Percentiles rank a stretch among this genome's conserved stretches.
Conservation (phyloP, 2,329 filamentous ascomycete species). For the Tolypocladium amazonense region DNA sequence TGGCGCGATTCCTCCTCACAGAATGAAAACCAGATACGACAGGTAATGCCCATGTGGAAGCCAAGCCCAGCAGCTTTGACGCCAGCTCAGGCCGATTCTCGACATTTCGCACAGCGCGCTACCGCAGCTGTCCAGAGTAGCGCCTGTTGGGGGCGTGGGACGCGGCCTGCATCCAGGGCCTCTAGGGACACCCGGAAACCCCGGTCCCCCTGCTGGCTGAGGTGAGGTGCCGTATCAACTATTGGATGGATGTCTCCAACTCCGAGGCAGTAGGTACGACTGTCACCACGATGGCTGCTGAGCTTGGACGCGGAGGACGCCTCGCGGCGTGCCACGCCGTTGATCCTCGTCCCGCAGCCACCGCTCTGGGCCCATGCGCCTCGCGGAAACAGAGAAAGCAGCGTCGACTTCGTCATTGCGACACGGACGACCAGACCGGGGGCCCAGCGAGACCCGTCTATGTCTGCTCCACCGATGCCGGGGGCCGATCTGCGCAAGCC, state of each 20-base stretch:
- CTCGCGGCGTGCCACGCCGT: not conserved
- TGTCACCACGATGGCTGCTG: not conserved
- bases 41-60: not conserved
- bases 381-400: not conserved
- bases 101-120: not conserved
- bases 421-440: not conserved
- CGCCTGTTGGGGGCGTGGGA: not conserved
- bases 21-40: not conserved
- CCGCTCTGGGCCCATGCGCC: not conserved
- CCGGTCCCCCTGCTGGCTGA: not conserved
- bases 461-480: not conserved
- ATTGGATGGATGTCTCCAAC: not conserved
- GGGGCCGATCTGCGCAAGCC: not conserved
- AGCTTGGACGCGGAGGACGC: not conserved
- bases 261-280: not conserved
- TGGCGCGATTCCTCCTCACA: too few relatives aligned
- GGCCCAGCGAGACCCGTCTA: not conserved
- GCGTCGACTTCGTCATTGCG: not conserved
- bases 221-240: not conserved
- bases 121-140: not conserved
- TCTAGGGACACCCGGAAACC: too few relatives aligned
- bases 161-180: not conserved
- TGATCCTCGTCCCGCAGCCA: not conserved
- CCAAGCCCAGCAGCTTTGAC: not conserved
- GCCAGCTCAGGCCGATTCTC: not conserved